Conservation (phyloP, 1,284 basidiomycete species). For the Ceratobasidium sp. region DNA sequence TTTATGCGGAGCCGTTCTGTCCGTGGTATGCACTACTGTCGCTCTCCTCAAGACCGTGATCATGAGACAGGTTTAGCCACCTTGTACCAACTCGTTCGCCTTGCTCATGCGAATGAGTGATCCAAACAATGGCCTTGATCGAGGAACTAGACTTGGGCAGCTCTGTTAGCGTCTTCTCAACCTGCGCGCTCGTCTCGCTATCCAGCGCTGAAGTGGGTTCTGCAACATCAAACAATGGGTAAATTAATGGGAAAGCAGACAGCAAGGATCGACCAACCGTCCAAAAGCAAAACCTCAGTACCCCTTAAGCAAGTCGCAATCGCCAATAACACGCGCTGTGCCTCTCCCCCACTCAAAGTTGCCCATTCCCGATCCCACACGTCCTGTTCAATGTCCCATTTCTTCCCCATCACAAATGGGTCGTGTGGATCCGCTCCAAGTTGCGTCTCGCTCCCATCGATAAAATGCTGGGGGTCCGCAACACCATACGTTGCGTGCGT, state of each 20-base stretch:
- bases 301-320: constrained; percentile 75
- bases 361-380: constrained; percentile 84
- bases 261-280: constrained; percentile 66
- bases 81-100: constrained; percentile 76
- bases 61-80: constrained; percentile 49
- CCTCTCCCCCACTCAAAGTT: constrained; percentile 83
- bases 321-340: constrained; percentile 81
- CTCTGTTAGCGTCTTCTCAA: constrained; percentile 70
- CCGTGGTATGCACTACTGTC: constrained; percentile 20
- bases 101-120: constrained; percentile 86
- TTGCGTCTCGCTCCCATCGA: constrained; percentile 44
- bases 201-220: constrained; percentile 91
- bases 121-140: constrained; percentile 84
- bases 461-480: constrained; percentile 29
- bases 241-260: not conserved
- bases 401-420: constrained; percentile 66
- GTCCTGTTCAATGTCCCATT: constrained; percentile 73
- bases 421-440: constrained; percentile 53
- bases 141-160: constrained; percentile 62
- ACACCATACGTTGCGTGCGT: not conserved
- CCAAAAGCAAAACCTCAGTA: constrained; percentile 83
- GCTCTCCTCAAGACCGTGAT: constrained; percentile 26
- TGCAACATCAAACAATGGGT: constrained; percentile 52
- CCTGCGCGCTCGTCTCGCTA: constrained; percentile 67
- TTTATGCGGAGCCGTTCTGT: constrained; percentile 7